These are phyloP conservation scores for Dendrocalamus latiflorus DNA, from an alignment of 202 grass and related monocot genomes.

Conservation along the genomic window DNA sequence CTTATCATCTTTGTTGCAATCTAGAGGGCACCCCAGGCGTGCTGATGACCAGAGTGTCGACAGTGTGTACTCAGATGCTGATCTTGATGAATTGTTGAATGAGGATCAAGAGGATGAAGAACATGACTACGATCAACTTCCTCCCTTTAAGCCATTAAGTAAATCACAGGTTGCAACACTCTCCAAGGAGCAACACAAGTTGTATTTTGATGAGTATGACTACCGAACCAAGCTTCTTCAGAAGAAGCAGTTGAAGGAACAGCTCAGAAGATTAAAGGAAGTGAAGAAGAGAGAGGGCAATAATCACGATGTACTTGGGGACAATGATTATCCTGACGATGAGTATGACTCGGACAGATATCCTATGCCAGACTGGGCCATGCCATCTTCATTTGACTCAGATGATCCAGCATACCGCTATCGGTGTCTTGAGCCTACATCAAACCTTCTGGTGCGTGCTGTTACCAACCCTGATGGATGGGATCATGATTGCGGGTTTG, in stretches of 20 bases:
- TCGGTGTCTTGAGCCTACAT: constrained; percentile 47
- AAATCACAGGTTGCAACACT: constrained; percentile 77
- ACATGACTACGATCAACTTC: constrained; percentile 69
- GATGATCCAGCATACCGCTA: constrained; percentile 67
- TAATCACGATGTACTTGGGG: constrained; percentile 25
- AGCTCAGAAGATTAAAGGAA: constrained; percentile 57
- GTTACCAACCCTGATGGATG: constrained; percentile 61
- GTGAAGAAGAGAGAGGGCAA: constrained; percentile 29
- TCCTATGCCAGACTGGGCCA: constrained; percentile 56
- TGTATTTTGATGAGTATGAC: constrained; percentile 79
- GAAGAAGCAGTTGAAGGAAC: too few species aligned
- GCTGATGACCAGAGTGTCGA: constrained; percentile 26
- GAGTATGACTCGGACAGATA: constrained; percentile 36
- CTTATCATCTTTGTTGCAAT: constrained; percentile 70
- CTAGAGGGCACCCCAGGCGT: constrained; percentile 57
- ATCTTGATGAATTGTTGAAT: constrained; percentile 45
- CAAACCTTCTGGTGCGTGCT: constrained; percentile 56
- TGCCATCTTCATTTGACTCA: constrained; percentile 86
- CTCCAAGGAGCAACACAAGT: constrained; percentile 61
- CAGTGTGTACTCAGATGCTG: constrained; percentile 34
- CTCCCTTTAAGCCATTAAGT: constrained; percentile 69
- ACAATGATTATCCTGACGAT: too few species aligned
- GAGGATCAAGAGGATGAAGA: constrained; percentile 52
- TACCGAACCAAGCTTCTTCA: constrained; percentile 78
- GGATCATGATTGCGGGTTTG: constrained; percentile 89